phyloP scores from a whole-genome alignment of 2,329 filamentous ascomycete genomes.

The Scytalidium sp. region DNA sequence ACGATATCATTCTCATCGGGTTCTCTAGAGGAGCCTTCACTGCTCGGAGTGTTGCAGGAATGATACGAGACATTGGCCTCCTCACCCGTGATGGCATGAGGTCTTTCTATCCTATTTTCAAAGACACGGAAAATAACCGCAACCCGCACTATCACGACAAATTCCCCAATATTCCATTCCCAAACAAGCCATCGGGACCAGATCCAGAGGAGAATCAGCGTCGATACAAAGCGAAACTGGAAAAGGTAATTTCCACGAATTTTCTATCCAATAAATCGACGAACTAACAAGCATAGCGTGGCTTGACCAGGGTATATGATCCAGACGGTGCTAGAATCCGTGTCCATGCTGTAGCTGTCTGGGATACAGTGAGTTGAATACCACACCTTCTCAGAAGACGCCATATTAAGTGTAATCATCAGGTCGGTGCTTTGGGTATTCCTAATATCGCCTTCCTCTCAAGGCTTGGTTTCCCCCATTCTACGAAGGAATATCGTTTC shows the following conservation, averaged over 20 bases:
- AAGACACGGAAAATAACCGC: slow-evolving; percentile 27
- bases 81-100: slow-evolving; percentile 39
- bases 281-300: slow-evolving; percentile 18
- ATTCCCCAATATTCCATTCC: slow-evolving; percentile 24
- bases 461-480: slow-evolving; percentile 31
- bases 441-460: slow-evolving; percentile 37
- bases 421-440: slow-evolving; percentile 40
- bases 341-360: slow-evolving; percentile 45
- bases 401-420: slow-evolving; percentile 33
- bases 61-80: slow-evolving; percentile 32
- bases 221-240: slow-evolving; percentile 35
- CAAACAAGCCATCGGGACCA: slow-evolving; percentile 22
- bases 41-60: slow-evolving; percentile 28
- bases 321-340: slow-evolving; percentile 31
- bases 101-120: slow-evolving; percentile 39
- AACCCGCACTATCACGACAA: slow-evolving; percentile 32
- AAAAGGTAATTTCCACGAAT: slow-evolving; percentile 21
- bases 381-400: slow-evolving; percentile 37
- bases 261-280: neutral
- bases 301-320: slow-evolving; percentile 34
- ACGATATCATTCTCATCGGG: slow-evolving; percentile 31
- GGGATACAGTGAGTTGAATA: slow-evolving; percentile 41
- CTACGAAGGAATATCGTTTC: slow-evolving; percentile 34
- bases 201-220: slow-evolving; percentile 6
- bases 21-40: slow-evolving; percentile 36